These are phyloP conservation scores for Tritrichomonas foetus DNA, from an alignment of 208 protist species.

Conservation along the genomic window DNA sequence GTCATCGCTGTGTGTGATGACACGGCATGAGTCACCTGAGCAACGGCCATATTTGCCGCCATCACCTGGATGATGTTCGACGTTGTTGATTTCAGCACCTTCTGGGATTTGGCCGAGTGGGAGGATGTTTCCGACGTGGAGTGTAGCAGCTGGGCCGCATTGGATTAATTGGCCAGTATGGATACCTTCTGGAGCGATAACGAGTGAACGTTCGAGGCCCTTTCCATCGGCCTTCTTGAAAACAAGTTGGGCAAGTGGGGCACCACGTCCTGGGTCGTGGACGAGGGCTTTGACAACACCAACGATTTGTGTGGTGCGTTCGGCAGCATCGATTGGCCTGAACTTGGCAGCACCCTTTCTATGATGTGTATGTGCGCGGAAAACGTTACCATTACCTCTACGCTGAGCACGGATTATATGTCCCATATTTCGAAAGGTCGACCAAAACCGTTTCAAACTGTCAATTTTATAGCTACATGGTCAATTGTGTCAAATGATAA, in stretches of 20 bases:
- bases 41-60: slow-evolving; percentile 75
- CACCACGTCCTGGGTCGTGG: slow-evolving; percentile 97
- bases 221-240: slow-evolving; percentile 76
- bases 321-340: slow-evolving; percentile 87
- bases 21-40: slow-evolving; percentile 64
- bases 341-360: slow-evolving; percentile 84
- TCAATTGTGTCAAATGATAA: too few species aligned
- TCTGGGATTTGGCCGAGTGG: slow-evolving; percentile 89
- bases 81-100: slow-evolving; percentile 81
- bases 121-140: slow-evolving; percentile 90
- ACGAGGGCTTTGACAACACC: slow-evolving; percentile 79
- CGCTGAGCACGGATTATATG: slow-evolving; percentile 67
- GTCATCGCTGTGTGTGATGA: slow-evolving; percentile 79
- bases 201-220: slow-evolving; percentile 72
- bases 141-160: slow-evolving; percentile 84
- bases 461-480: too few species aligned
- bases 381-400: slow-evolving; percentile 79
- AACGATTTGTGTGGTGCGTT: slow-evolving; percentile 85
- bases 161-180: slow-evolving; percentile 98
- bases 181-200: slow-evolving; percentile 94
- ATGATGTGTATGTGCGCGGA: slow-evolving; percentile 80
- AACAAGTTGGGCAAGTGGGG: slow-evolving; percentile 87
- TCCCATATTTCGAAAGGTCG: slow-evolving; percentile 46
- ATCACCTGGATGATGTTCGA: slow-evolving; percentile 62
- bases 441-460: slow-evolving; percentile 2